phyloP scores from a whole-genome alignment of 208 protist species.

The Phytomonas francai region DNA sequence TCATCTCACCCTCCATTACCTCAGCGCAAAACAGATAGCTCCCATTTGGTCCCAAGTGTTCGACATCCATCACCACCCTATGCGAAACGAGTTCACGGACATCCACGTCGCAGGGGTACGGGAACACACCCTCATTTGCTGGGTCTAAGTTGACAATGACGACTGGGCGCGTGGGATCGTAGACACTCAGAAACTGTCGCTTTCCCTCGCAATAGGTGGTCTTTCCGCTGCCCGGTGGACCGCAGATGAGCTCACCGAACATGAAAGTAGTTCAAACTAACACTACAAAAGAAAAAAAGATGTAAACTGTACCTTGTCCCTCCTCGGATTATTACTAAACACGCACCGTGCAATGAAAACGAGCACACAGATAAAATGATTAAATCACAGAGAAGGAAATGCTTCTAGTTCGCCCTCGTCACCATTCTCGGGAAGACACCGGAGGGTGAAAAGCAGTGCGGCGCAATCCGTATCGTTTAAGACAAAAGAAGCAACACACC shows the following conservation, averaged over 20 bases:
- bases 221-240: conserved; percentile 93
- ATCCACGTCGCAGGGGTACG: conserved; percentile 92
- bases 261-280: conserved; percentile 19
- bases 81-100: conserved; percentile 90
- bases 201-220: conserved; percentile 96
- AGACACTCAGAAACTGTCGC: conserved; percentile 90
- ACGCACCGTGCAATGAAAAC: not conserved
- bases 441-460: not conserved
- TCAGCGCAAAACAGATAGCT: conserved; percentile 96
- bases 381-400: not conserved
- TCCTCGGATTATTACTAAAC: not conserved
- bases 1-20: conserved; percentile 80
- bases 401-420: not conserved
- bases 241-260: conserved; percentile 96
- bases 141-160: conserved; percentile 97
- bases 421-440: not conserved
- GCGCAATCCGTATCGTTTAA: not conserved
- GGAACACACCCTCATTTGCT: conserved; percentile 94
- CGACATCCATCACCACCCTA: conserved; percentile 86
- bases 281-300: conserved; percentile 5
- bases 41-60: conserved; percentile 96
- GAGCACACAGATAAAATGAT: not conserved
- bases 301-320: not conserved
- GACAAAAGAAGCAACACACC: too few species aligned
- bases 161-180: conserved; percentile 79